A percentile compares a stretch with the other conserved stretches of the same genome.
phyloP scores from a whole-genome alignment of 2,329 filamentous ascomycete species.

The Didymellaceae sp. region DNA sequence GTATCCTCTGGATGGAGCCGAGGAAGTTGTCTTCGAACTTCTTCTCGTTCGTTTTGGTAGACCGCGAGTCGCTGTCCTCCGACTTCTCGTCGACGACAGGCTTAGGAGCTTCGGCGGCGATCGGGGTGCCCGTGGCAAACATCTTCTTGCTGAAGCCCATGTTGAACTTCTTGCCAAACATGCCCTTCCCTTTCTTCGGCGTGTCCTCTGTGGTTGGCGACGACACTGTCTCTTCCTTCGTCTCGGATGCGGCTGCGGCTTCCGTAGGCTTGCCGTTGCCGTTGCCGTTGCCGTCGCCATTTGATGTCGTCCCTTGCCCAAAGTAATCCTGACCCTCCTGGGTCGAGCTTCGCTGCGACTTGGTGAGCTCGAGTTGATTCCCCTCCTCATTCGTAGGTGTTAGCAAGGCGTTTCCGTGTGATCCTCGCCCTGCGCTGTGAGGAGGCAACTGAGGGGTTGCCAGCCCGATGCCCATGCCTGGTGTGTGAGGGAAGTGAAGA shows the following conservation, averaged over 20 bases:
- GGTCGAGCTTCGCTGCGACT: conserved; percentile 61
- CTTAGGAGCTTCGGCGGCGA: conserved; percentile 69
- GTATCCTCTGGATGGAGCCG: conserved; percentile 75
- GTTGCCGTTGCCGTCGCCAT: conserved; percentile 25
- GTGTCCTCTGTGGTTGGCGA: conserved; percentile 52
- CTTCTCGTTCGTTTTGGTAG: conserved; percentile 69
- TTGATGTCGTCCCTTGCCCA: conserved; percentile 29
- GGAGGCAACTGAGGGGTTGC: conserved; percentile 66
- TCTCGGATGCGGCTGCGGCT: conserved; percentile 33
- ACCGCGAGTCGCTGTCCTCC: conserved; percentile 65
- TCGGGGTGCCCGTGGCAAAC: conserved; percentile 67
- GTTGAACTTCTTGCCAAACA: conserved; percentile 85
- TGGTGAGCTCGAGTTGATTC: conserved; percentile 59
- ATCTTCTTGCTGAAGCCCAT: conserved; percentile 85
- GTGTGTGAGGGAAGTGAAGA: conserved; percentile 66
- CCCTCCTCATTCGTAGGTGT: conserved; percentile 53
- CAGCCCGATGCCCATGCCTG: conserved; percentile 78
- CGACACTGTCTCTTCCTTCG: conserved; percentile 36
- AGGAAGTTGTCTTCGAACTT: conserved; percentile 77
- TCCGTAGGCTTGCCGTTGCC: conserved; percentile 39
- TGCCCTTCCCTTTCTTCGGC: conserved; percentile 62
- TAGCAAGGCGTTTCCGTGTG: conserved; percentile 46
- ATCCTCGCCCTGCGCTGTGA: conserved; percentile 45
- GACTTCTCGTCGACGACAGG: conserved; percentile 77
- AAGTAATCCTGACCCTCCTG: conserved; percentile 78